Evolutionary conservation across 108 stramenopile genomes (phyloP).

Genomic region (Stephanodiscus triporus): DNA sequence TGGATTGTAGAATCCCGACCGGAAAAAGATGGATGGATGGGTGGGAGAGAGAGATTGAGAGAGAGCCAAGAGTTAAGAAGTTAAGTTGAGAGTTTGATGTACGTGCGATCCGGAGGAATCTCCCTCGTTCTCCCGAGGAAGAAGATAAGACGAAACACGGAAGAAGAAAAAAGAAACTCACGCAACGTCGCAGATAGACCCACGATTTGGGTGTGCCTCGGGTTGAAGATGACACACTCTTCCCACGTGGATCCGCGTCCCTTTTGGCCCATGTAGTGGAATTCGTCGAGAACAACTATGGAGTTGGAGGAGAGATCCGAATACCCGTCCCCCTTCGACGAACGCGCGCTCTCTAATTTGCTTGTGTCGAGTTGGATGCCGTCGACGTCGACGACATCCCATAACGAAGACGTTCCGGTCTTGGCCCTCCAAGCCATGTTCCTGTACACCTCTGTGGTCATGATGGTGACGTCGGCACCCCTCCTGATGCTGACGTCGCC

Average conservation of each 20-base stretch:
- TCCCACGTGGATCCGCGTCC: constrained; percentile 96
- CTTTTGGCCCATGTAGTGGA: constrained; percentile 96
- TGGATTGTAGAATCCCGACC: too few relatives aligned
- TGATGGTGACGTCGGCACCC: constrained; percentile 84
- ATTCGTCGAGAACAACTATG: constrained; percentile 94
- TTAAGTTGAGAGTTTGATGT: too few relatives aligned
- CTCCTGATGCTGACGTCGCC: constrained; percentile 90
- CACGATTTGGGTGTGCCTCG: constrained; percentile 83
- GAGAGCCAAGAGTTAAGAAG: too few relatives aligned
- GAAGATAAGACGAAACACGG: too few relatives aligned
- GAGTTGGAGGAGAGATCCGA: constrained; percentile 69
- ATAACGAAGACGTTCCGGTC: constrained; percentile 4
- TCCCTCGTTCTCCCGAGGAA: too few relatives aligned
- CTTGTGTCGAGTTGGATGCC: constrained; percentile 10
- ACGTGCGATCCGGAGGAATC: too few relatives aligned
- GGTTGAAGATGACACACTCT: constrained; percentile 89
- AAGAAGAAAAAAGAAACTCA: too few relatives aligned
- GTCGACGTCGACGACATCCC: constrained; percentile 6
- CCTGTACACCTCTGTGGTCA: constrained; percentile 96
- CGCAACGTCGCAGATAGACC: constrained; percentile 89
- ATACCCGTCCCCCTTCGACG: constrained; percentile 12
- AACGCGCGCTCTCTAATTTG: constrained; percentile 19
- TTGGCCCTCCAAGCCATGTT: constrained; percentile 88
- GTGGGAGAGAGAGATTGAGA: too few relatives aligned
- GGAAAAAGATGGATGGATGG: too few relatives aligned